Evolutionary conservation across 1,284 basidiomycete species (phyloP).

Genomic region (Moniliophthora roreri): DNA sequence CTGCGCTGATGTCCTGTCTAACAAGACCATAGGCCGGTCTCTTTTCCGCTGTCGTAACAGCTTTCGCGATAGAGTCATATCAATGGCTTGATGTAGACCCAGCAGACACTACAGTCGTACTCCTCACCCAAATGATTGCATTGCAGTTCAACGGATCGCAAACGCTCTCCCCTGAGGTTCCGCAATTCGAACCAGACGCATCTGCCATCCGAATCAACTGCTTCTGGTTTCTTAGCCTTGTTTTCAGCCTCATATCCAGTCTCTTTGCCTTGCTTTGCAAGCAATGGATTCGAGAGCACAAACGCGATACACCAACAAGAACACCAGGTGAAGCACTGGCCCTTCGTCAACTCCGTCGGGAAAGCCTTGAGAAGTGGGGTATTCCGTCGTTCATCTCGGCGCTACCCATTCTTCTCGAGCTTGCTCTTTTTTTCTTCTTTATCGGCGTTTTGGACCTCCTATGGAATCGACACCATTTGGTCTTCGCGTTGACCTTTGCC

Average conservation of each 20-base stretch:
- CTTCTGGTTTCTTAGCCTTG: constrained; percentile 14
- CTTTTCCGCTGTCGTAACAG: constrained; percentile 22
- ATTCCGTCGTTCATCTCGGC: constrained; percentile 1
- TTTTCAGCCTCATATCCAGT: constrained; percentile 3
- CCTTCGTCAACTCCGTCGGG: constrained; percentile 7
- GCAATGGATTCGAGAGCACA: constrained; percentile 12
- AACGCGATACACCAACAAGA: background rate
- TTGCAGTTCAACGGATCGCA: background rate
- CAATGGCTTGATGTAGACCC: constrained; percentile 13
- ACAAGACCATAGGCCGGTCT: constrained; percentile 21
- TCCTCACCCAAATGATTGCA: constrained; percentile 13
- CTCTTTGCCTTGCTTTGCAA: constrained; percentile 9
- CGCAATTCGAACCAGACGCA: background rate
- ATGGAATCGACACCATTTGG: background rate
- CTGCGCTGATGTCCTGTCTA: too few species aligned
- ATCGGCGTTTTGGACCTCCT: constrained; percentile 5
- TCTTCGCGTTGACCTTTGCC: background rate
- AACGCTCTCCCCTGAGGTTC: background rate
- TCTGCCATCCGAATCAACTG: constrained; percentile 5
- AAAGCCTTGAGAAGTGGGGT: constrained; percentile 2
- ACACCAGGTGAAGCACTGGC: background rate
- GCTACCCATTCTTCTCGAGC: constrained; percentile 7
- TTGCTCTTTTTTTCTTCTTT: constrained; percentile 6
- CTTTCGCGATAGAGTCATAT: constrained; percentile 19
- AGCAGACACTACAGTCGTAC: constrained; percentile 3